A percentile compares a stretch with the other conserved stretches of the same genome.
Evolutionary conservation across 2,329 filamentous ascomycete genomes (phyloP).

Genomic region (Fusarium odoratissimum): DNA sequence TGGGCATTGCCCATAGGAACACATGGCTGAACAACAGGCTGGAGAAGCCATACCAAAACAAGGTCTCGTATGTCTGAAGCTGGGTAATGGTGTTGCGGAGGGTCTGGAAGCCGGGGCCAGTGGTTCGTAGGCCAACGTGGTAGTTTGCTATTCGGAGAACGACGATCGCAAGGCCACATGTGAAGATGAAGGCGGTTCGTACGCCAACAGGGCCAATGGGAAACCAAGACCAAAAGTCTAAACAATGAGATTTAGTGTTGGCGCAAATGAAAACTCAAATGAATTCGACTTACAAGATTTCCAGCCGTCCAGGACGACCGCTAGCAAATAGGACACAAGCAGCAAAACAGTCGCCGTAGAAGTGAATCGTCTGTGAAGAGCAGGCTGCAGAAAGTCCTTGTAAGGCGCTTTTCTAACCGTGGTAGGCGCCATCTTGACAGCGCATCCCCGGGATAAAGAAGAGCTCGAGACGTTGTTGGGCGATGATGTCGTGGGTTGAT

Average conservation of each 20-base stretch:
- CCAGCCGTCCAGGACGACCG: conserved; percentile 76
- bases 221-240: conserved; percentile 89
- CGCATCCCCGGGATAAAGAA: conserved; percentile 54
- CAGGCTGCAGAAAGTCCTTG: conserved; percentile 90
- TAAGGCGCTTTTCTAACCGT: conserved; percentile 73
- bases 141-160: conserved; percentile 87
- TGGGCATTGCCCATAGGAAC: conserved; percentile 78
- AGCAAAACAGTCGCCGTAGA: conserved; percentile 78
- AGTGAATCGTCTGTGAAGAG: conserved; percentile 87
- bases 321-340: conserved; percentile 77
- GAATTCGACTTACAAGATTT: conserved; percentile 70
- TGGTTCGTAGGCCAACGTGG: conserved; percentile 79
- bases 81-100: conserved; percentile 69
- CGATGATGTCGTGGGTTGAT: conserved; percentile 30
- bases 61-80: conserved; percentile 73
- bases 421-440: conserved; percentile 62
- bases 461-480: conserved; percentile 25
- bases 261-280: not conserved
- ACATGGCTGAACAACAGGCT: conserved; percentile 83
- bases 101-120: conserved; percentile 73
- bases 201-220: conserved; percentile 81
- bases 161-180: conserved; percentile 80
- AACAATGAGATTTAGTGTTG: conserved; percentile 6
- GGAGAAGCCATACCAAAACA: conserved; percentile 81
- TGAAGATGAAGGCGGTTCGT: conserved; percentile 79